Percentiles rank a stretch among this genome's conserved stretches.
phyloP scores from a whole-genome alignment of 305 asterid species.

The Rubia occidens region DNA sequence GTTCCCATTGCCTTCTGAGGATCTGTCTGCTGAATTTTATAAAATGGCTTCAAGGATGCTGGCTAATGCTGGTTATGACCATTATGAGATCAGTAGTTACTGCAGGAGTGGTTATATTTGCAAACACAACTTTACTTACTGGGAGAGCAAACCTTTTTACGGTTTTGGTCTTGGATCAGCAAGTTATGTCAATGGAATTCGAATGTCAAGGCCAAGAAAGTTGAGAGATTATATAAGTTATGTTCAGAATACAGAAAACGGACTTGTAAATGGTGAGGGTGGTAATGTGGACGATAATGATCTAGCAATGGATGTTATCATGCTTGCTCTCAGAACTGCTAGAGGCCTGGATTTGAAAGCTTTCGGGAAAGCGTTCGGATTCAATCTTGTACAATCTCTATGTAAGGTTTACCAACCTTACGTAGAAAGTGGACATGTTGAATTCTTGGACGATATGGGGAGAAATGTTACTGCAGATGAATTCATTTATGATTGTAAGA shows the following conservation, averaged over 20 bases:
- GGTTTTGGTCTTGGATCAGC: constrained; percentile 94
- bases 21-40: constrained; percentile 72
- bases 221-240: constrained; percentile 54
- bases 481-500: constrained; percentile 22
- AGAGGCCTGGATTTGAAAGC: constrained; percentile 71
- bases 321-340: constrained; percentile 81
- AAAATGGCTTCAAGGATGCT: constrained; percentile 68
- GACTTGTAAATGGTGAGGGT: constrained; percentile 18
- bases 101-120: constrained; percentile 65
- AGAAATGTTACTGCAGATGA: constrained; percentile 35
- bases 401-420: constrained; percentile 47
- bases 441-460: constrained; percentile 46
- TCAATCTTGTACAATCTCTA: constrained; percentile 35
- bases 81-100: constrained; percentile 89
- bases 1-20: constrained; percentile 79
- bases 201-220: constrained; percentile 81
- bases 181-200: constrained; percentile 49
- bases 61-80: constrained; percentile 57
- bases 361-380: constrained; percentile 55
- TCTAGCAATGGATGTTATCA: constrained; percentile 58
- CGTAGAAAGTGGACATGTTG: constrained; percentile 55
- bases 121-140: constrained; percentile 76
- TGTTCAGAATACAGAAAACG: constrained; percentile 55
- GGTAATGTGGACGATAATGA: constrained; percentile 37
- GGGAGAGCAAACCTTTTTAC: constrained; percentile 67